Conservation (phyloP, 768 basidiomycete species). For the Cystobasidium ongulense region DNA sequence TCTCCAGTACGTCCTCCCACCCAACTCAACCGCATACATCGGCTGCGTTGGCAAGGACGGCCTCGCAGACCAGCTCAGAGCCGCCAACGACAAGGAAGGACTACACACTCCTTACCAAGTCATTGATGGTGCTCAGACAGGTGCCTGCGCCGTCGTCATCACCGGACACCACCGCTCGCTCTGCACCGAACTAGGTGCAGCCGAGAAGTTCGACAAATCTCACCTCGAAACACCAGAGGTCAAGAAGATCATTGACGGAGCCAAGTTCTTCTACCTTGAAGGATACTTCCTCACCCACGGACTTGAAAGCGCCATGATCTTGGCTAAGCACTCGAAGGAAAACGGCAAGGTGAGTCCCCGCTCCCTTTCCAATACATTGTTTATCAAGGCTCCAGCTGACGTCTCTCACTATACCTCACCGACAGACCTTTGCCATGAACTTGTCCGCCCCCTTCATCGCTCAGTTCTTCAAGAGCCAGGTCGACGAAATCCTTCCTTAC, state of each 20-base stretch:
- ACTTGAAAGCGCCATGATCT: conserved; percentile 57
- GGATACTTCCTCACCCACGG: conserved; percentile 98
- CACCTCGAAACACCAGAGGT: conserved; percentile 71
- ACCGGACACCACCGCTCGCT: conserved; percentile 84
- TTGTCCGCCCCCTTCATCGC: conserved; percentile 95
- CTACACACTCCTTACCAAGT: conserved; percentile 82
- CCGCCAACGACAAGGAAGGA: conserved; percentile 85
- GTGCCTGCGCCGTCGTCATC: conserved; percentile 91
- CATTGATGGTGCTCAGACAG: conserved; percentile 76
- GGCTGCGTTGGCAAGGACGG: conserved; percentile 90
- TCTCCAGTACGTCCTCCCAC: conserved; percentile 79
- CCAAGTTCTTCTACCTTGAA: conserved; percentile 85
- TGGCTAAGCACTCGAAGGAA: conserved; percentile 68
- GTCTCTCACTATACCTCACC: background rate
- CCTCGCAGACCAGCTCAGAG: conserved; percentile 78
- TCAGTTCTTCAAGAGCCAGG: conserved; percentile 77
- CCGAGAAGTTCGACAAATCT: conserved; percentile 75
- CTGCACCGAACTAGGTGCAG: conserved; percentile 79
- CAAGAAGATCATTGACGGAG: conserved; percentile 65
- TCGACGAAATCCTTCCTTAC: conserved; percentile 72
- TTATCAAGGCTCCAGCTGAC: no score
- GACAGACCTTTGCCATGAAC: conserved; percentile 78
- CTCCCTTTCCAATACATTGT: background rate
- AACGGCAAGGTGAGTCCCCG: conserved; percentile 59
- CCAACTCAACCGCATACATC: conserved; percentile 79